Conservation (phyloP, 2,329 filamentous ascomycete species). For the Coleophoma eucalyptorum region DNA sequence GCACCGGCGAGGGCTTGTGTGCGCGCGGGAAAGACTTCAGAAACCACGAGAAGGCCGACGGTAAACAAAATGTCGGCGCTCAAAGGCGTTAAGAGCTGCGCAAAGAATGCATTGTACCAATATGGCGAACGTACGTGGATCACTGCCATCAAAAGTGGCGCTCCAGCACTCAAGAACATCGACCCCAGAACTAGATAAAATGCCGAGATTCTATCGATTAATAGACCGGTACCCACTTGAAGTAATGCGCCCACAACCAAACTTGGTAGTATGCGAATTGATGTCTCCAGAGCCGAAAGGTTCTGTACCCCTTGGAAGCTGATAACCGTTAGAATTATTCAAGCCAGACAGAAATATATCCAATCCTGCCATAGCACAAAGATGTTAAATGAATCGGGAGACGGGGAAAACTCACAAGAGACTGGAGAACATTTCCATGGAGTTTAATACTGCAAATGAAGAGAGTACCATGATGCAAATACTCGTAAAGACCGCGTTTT, state of each 20-base stretch:
- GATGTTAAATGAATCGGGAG: not conserved
- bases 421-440: conserved; percentile 42
- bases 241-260: conserved; percentile 37
- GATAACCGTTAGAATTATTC: not conserved
- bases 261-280: conserved; percentile 41
- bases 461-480: conserved; percentile 48
- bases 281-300: conserved; percentile 39
- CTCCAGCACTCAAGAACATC: conserved; percentile 36
- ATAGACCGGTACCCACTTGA: conserved; percentile 41
- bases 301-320: conserved; percentile 49
- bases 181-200: conserved; percentile 35
- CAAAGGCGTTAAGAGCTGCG: conserved; percentile 34
- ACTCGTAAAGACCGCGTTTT: conserved; percentile 49
- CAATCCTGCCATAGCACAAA: not conserved
- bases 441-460: conserved; percentile 40
- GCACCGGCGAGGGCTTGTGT: conserved; percentile 56
- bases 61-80: conserved; percentile 48
- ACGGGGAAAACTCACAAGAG: conserved; percentile 37
- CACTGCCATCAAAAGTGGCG: conserved; percentile 53
- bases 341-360: too few species aligned
- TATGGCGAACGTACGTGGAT: conserved; percentile 44
- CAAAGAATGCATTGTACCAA: conserved; percentile 43
- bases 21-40: conserved; percentile 47
- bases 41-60: conserved; percentile 48
- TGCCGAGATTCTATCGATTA: conserved; percentile 38